Conservation (phyloP, 768 basidiomycete species). For the Favolaschia claudopus region DNA sequence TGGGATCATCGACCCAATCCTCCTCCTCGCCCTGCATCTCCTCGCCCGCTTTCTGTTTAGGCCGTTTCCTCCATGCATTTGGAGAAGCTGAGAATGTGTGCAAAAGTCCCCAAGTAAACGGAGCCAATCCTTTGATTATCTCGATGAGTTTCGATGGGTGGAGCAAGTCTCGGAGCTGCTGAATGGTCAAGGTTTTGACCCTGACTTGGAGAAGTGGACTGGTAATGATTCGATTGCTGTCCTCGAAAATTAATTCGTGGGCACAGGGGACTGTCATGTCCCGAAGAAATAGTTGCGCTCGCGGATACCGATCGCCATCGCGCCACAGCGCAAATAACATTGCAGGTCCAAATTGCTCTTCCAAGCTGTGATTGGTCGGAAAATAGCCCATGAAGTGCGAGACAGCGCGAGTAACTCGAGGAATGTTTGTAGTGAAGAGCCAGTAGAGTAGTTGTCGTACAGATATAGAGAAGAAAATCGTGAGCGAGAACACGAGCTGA, state of each 20-base stretch:
- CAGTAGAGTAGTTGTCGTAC: neutral
- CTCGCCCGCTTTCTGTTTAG: neutral
- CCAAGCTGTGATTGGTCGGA: neutral
- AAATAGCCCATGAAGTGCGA: too few relatives aligned
- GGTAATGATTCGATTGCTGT: neutral
- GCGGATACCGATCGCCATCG: too few relatives aligned
- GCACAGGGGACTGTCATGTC: neutral
- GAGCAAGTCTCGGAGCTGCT: neutral
- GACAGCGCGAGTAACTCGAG: too few relatives aligned
- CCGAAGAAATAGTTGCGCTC: neutral
- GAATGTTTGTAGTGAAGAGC: conserved; percentile 1
- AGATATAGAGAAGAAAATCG: neutral
- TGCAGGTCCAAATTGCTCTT: neutral
- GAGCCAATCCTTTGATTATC: neutral
- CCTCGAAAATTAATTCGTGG: neutral
- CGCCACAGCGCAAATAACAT: neutral
- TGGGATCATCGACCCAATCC: conserved; percentile 1
- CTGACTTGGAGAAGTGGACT: too few relatives aligned
- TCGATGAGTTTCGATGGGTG: neutral
- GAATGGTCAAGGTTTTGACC: too few relatives aligned
- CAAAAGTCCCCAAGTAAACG: conserved; percentile 4
- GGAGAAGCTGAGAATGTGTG: too few relatives aligned
- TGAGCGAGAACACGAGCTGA: conserved; percentile 6
- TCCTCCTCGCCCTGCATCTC: neutral
- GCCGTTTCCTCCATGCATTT: neutral